Conservation (phyloP, 1,284 basidiomycete species). For the Rhodotorula sp. region DNA sequence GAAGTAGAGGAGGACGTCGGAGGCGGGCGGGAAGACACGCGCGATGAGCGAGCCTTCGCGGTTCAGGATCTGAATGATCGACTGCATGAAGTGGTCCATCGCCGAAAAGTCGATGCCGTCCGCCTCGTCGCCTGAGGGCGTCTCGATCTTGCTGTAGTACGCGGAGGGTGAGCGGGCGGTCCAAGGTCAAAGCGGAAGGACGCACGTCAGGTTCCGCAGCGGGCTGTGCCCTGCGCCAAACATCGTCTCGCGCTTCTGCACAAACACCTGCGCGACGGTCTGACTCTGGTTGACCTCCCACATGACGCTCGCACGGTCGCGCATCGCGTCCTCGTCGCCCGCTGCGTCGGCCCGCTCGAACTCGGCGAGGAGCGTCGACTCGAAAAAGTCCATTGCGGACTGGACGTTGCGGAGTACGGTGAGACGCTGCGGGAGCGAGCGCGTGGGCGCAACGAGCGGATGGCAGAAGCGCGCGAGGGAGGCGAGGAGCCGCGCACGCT, state of each 20-base stretch:
- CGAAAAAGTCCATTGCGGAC: slow-evolving; percentile 79
- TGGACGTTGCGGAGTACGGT: slow-evolving; percentile 66
- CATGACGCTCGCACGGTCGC: slow-evolving; percentile 72
- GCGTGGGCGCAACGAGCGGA: slow-evolving; percentile 62
- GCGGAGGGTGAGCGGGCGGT: slow-evolving; percentile 30
- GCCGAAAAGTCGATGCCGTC: slow-evolving; percentile 76
- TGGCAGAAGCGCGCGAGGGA: slow-evolving; percentile 75
- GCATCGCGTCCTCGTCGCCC: slow-evolving; percentile 71
- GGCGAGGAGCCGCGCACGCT: slow-evolving; percentile 56
- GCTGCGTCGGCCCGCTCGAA: slow-evolving; percentile 67
- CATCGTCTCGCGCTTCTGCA: slow-evolving; percentile 91
- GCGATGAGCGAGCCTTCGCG: slow-evolving; percentile 78
- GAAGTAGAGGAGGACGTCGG: slow-evolving; percentile 72
- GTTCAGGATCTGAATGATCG: slow-evolving; percentile 64
- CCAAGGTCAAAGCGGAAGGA: slow-evolving; percentile 27
- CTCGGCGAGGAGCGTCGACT: slow-evolving; percentile 74
- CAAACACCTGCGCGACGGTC: slow-evolving; percentile 67
- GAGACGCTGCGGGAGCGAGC: slow-evolving; percentile 58
- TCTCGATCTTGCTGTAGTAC: slow-evolving; percentile 36
- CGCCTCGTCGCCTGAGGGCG: slow-evolving; percentile 47
- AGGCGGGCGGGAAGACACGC: slow-evolving; percentile 77
- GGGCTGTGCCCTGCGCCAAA: slow-evolving; percentile 83
- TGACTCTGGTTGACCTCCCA: slow-evolving; percentile 69
- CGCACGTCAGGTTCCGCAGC: slow-evolving; percentile 78
- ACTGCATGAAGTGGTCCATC: slow-evolving; percentile 86